phyloP scores from a whole-genome alignment of 2,329 filamentous ascomycete species.

The Rhinocladiella similis region DNA sequence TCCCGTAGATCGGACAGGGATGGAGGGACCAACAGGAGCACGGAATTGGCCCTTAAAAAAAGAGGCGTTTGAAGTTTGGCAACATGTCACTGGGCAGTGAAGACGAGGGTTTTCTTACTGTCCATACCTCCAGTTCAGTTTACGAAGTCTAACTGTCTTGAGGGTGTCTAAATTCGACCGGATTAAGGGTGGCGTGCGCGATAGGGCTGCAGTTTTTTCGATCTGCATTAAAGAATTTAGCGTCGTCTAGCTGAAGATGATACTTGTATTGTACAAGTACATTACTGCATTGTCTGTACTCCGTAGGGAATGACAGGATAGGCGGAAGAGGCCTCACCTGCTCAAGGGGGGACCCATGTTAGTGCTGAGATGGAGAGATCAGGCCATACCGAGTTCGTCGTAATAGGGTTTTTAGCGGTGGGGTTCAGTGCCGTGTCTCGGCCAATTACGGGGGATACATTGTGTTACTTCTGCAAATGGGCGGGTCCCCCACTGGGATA shows the following conservation, averaged over 20 bases:
- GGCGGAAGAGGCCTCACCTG: not conserved
- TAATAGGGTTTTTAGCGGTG: not conserved
- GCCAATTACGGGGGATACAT: too few relatives aligned
- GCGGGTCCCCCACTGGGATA: too few relatives aligned
- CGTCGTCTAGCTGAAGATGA: not conserved
- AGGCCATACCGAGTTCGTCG: not conserved
- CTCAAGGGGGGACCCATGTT: too few relatives aligned
- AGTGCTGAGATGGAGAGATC: constrained; percentile 11
- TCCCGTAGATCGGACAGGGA: not conserved
- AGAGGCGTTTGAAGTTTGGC: constrained; percentile 19
- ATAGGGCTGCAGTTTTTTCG: constrained; percentile 5
- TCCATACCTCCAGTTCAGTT: too few relatives aligned
- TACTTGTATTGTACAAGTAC: too few relatives aligned
- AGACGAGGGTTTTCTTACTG: too few relatives aligned
- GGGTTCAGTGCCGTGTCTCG: not conserved
- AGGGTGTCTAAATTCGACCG: constrained; percentile 20
- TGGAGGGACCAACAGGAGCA: not conserved
- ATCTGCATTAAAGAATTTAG: constrained; percentile 18
- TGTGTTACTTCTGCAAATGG: too few relatives aligned
- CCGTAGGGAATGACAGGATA: not conserved
- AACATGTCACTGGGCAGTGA: constrained; percentile 21
- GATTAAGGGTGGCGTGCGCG: constrained; percentile 8
- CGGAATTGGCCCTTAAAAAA: not conserved
- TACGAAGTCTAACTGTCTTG: too few relatives aligned
- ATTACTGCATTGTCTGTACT: too few relatives aligned